Percentiles rank a stretch among this genome's conserved stretches.
Evolutionary conservation across 441 rosid genomes (phyloP).

Genomic region (Biscutella auriculata): DNA sequence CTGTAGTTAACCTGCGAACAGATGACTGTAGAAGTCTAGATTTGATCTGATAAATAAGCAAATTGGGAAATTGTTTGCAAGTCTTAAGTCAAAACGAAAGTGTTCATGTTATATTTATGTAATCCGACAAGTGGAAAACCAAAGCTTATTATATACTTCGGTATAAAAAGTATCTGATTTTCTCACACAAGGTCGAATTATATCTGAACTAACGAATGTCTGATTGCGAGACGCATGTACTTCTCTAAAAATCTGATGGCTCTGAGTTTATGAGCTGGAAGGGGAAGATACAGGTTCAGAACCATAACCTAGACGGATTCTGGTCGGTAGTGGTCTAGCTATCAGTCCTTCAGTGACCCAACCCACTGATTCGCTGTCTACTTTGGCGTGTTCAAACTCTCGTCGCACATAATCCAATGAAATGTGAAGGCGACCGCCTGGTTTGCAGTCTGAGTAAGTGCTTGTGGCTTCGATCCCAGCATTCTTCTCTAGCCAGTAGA

Average conservation of each 20-base stretch:
- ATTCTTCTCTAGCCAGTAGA: slow-evolving; percentile 86
- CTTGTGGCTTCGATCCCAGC: slow-evolving; percentile 65
- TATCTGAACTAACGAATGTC: background rate
- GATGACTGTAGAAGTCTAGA: background rate
- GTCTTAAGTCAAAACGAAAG: background rate
- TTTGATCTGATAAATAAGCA: background rate
- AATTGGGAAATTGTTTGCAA: background rate
- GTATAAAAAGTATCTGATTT: background rate
- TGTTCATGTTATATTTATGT: background rate
- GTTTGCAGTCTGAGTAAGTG: slow-evolving; percentile 50
- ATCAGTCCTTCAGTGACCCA: slow-evolving; percentile 83
- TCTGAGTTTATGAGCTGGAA: slow-evolving; percentile 10
- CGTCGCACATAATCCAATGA: slow-evolving; percentile 71
- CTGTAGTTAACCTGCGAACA: slow-evolving; percentile 4
- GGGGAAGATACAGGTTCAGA: slow-evolving; percentile 4
- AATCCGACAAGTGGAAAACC: background rate
- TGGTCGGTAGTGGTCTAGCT: slow-evolving; percentile 65
- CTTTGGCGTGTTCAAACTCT: slow-evolving; percentile 72
- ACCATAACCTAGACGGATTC: slow-evolving; percentile 38
- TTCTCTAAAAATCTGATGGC: background rate
- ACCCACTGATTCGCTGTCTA: slow-evolving; percentile 56
- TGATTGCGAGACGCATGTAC: background rate
- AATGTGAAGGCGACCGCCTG: slow-evolving; percentile 61
- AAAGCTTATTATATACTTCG: too few species aligned
- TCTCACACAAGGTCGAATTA: background rate